A percentile compares a stretch with the other conserved stretches of the same genome.
Conservation (phyloP, 768 basidiomycete species). For the Mycena haematopus region DNA sequence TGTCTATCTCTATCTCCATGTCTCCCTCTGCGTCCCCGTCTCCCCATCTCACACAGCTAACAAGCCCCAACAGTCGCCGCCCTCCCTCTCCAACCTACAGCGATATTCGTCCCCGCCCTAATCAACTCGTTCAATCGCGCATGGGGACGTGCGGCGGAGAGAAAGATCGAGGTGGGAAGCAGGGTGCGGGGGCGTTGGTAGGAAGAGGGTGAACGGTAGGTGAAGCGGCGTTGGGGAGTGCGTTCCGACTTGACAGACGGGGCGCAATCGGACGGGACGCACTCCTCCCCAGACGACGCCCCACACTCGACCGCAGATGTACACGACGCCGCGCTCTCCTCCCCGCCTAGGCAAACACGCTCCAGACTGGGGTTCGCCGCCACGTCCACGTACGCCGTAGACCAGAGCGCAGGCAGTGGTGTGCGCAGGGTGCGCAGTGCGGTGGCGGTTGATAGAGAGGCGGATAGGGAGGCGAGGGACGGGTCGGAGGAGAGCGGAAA, state of each 20-base stretch:
- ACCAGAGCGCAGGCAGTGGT: conserved; percentile 65
- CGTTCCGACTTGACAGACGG: neutral
- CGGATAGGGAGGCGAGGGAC: conserved; percentile 39
- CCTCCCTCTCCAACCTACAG: neutral
- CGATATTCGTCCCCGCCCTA: conserved; percentile 51
- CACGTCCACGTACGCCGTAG: neutral
- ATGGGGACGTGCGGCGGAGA: conserved; percentile 62
- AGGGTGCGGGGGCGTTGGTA: conserved; percentile 37
- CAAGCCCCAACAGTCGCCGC: neutral
- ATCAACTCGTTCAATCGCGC: conserved; percentile 59
- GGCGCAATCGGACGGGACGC: neutral
- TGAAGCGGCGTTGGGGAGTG: neutral
- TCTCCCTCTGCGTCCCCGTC: too few species aligned
- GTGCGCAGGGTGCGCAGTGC: conserved; percentile 57
- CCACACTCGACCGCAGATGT: neutral
- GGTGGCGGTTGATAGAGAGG: conserved; percentile 46
- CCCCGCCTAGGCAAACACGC: neutral
- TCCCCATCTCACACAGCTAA: too few species aligned
- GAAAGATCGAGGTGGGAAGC: conserved; percentile 60
- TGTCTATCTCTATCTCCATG: too few species aligned
- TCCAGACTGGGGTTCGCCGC: neutral
- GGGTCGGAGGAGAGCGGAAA: conserved; percentile 62
- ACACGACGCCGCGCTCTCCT: neutral
- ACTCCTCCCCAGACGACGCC: too few species aligned
- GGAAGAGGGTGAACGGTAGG: conserved; percentile 8